These are phyloP conservation scores for Myxozyma mucilagina DNA, from an alignment of 805 yeast species.

Conservation along the genomic window DNA sequence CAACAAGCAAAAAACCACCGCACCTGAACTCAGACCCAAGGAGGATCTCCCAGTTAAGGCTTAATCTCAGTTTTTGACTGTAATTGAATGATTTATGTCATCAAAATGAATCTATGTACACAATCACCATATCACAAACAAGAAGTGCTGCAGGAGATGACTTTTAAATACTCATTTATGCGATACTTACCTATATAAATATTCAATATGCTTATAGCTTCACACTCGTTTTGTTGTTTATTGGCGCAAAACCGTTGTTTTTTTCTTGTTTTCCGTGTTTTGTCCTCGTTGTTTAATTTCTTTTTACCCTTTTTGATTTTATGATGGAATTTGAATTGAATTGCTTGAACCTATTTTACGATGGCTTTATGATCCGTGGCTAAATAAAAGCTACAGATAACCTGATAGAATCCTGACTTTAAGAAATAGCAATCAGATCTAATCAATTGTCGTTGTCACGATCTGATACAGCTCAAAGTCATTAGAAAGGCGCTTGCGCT, in stretches of 20 bases:
- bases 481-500: no score
- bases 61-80: neutral
- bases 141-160: no score
- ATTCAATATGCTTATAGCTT: neutral
- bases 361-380: no score
- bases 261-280: no score
- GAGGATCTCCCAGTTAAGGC: slow-evolving; percentile 23
- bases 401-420: no score
- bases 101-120: neutral
- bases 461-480: no score
- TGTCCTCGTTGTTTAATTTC: neutral
- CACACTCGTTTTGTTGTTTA: neutral
- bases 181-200: no score
- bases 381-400: no score
- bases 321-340: neutral
- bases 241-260: neutral
- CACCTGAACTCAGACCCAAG: slow-evolving; percentile 17
- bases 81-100: neutral
- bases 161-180: no score
- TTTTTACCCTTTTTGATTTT: neutral
- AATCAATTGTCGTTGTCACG: no score
- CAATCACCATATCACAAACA: neutral
- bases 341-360: no score
- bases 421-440: no score
- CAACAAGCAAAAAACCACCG: slow-evolving; percentile 18